These are phyloP conservation scores for Tolypocladium ovalisporum DNA, from an alignment of 2,329 filamentous ascomycete genomes.

Conservation along the genomic window DNA sequence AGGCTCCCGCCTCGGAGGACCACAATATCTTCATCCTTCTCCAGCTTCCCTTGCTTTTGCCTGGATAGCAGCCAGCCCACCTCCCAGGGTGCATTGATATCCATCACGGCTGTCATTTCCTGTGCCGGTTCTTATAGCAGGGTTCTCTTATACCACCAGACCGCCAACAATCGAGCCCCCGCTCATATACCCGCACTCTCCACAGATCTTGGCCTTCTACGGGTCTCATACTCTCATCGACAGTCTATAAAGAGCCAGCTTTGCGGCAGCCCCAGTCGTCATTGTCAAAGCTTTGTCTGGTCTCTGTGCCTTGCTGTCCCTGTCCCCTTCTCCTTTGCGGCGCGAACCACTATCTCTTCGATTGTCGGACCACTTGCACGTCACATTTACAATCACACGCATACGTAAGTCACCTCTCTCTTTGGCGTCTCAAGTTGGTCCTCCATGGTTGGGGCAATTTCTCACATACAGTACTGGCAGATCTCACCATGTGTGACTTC, in stretches of 20 bases:
- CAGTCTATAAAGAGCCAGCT: background rate
- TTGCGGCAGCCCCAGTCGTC: background rate
- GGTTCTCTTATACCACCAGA: background rate
- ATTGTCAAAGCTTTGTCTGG: background rate
- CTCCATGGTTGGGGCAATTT: background rate
- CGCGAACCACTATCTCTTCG: background rate
- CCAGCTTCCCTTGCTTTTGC: background rate
- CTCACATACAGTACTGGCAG: background rate
- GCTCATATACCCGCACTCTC: background rate
- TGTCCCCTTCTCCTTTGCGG: background rate
- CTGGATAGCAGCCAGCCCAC: background rate
- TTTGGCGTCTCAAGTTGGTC: background rate
- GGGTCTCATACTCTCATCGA: background rate
- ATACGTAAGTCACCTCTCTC: background rate
- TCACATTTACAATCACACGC: background rate
- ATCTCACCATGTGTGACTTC: conserved; percentile 46
- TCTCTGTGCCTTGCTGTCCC: background rate
- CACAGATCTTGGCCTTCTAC: background rate
- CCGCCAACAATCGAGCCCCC: background rate
- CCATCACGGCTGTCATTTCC: background rate
- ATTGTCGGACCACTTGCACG: background rate
- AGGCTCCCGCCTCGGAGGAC: conserved; percentile 1
- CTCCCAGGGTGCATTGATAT: background rate
- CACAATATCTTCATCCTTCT: background rate
- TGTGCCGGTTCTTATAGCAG: background rate